A percentile compares a stretch with the other conserved stretches of the same genome.
Evolutionary conservation across 805 yeast genomes (phyloP).

Genomic region (Nakazawaea wickerhamii): DNA sequence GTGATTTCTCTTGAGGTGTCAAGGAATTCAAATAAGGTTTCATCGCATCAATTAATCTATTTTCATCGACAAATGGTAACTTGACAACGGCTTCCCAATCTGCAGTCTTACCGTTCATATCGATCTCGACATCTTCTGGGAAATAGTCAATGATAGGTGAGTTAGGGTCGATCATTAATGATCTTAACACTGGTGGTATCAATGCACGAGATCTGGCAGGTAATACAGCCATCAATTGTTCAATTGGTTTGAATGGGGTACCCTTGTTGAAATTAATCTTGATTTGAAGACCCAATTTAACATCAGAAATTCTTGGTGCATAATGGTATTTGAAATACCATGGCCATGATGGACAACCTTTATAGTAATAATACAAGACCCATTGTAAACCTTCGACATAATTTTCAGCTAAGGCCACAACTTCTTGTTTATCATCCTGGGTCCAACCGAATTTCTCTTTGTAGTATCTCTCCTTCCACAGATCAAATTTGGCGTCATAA

Average conservation of each 20-base stretch:
- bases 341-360: conserved; percentile 92
- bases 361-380: conserved; percentile 88
- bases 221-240: conserved; percentile 94
- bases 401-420: conserved; percentile 65
- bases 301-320: conserved; percentile 91
- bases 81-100: conserved; percentile 98
- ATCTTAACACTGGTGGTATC: conserved; percentile 73
- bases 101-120: conserved; percentile 91
- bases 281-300: conserved; percentile 63
- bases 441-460: conserved; percentile 71
- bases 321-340: conserved; percentile 92
- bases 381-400: conserved; percentile 95
- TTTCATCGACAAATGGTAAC: conserved; percentile 85
- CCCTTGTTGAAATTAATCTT: conserved; percentile 62
- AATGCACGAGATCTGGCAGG: conserved; percentile 85
- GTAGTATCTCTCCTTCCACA: conserved; percentile 87
- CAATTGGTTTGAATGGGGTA: conserved; percentile 83
- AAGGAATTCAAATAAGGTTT: conserved; percentile 56
- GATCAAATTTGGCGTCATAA: conserved; percentile 66
- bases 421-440: conserved; percentile 50
- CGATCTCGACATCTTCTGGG: conserved; percentile 82
- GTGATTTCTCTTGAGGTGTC: conserved; percentile 59
- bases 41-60: conserved; percentile 68
- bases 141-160: conserved; percentile 90
- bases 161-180: conserved; percentile 75